phyloP scores from a whole-genome alignment of 805 yeast species.

The Naumovozyma castellii region DNA sequence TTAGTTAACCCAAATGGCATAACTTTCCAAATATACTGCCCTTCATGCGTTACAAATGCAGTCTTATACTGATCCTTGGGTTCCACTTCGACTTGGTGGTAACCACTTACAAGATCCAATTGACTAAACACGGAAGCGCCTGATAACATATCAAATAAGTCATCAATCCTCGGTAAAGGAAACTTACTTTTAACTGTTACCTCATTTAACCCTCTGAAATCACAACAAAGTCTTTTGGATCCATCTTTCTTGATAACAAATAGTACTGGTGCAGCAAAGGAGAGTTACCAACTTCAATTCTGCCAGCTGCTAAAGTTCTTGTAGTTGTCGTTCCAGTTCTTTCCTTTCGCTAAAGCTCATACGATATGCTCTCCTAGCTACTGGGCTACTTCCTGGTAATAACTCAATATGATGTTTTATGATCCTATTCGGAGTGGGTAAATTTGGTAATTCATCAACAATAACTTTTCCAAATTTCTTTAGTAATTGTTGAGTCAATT shows the following conservation, averaged over 20 bases:
- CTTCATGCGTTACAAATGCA: constrained; percentile 1
- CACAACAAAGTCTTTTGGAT: constrained; percentile 3
- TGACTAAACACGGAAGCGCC: constrained; percentile 3
- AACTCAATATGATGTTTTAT: background rate
- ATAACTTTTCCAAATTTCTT: background rate
- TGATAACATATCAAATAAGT: background rate
- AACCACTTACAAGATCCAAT: constrained; percentile 8
- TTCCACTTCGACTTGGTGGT: constrained; percentile 9
- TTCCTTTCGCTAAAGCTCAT: background rate
- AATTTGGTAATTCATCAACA: background rate
- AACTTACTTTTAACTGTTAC: constrained; percentile 4
- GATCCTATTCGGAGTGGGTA: background rate
- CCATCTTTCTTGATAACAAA: constrained; percentile 1
- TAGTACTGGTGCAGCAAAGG: constrained; percentile 2
- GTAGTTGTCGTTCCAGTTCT: background rate
- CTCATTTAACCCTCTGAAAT: constrained; percentile 4
- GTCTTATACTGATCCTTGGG: constrained; percentile 1
- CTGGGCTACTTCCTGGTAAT: background rate
- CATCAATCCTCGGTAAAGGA: constrained; percentile 3
- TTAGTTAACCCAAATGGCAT: constrained; percentile 5
- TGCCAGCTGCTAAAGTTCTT: background rate
- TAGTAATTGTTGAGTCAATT: background rate
- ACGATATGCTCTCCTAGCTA: background rate
- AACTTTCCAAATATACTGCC: constrained; percentile 1
- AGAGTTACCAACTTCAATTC: background rate